These are phyloP conservation scores for Amniculicola lignicola DNA, from an alignment of 495 filamentous ascomycete species.

Conservation along the genomic window DNA sequence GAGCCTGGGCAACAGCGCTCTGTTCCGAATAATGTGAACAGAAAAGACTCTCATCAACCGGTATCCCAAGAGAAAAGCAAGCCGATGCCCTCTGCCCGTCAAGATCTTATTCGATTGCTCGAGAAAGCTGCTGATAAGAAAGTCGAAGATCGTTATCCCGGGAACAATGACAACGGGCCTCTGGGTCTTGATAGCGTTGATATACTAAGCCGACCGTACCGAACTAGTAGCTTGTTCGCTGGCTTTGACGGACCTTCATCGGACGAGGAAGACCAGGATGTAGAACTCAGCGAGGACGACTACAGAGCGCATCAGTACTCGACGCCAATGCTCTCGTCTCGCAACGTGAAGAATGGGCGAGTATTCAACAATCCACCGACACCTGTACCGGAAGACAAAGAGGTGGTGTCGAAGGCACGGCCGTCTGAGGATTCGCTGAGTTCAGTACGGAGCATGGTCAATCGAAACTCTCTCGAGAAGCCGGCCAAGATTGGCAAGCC, in stretches of 20 bases:
- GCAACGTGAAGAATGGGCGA: constrained; percentile 35
- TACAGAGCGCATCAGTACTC: constrained; percentile 5
- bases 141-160: constrained; percentile 66
- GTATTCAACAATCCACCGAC: constrained; percentile 43
- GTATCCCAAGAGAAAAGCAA: constrained; percentile 3
- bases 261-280: constrained; percentile 50
- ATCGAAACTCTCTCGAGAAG: constrained; percentile 34
- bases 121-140: constrained; percentile 30
- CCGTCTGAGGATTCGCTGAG: constrained; percentile 27
- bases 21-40: constrained; percentile 27
- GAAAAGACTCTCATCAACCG: constrained; percentile 19
- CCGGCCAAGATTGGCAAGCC: constrained; percentile 33
- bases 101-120: constrained; percentile 15
- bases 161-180: constrained; percentile 80
- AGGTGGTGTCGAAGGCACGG: constrained; percentile 30
- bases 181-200: constrained; percentile 56
- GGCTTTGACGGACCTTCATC: constrained; percentile 66
- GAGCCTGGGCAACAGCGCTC: constrained; percentile 40
- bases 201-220: constrained; percentile 63
- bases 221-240: constrained; percentile 81
- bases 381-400: constrained; percentile 46
- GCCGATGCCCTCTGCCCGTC: constrained; percentile 10
- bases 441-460: not conserved
- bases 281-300: constrained; percentile 50
- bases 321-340: constrained; percentile 34